Evolutionary conservation across 257 asterid species (phyloP), one percentile per base, ranked within the genome.

Genomic region (Nicotiana knightiana): DNA sequence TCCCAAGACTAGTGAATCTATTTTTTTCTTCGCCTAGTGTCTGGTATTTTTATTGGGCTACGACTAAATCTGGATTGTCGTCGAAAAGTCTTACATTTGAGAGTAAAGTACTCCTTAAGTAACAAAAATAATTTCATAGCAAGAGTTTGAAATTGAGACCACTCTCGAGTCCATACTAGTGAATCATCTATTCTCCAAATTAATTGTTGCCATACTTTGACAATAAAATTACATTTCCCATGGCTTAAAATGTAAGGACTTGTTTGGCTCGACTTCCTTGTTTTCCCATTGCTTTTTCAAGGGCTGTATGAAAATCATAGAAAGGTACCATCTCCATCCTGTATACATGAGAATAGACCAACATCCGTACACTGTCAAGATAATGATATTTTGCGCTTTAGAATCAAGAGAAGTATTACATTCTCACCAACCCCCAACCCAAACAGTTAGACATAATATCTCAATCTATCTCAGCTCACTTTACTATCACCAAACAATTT

Each of bases 221-320:
- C 32, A 43, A 9, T 6, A 3, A 13, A 48, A 48, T 26, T 73
- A 26, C 26, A 48, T 73, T 48, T 11, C 24, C 79, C 62, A 3
- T 73, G 43, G 51, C 43, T 80, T 58, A 93, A 88, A 95, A 95
- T 80, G 79, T 91, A 80, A 95, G 86, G 62, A 95, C 91, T 86
- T 93, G 99, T 80, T 95, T 95, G 57, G 91, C 93, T 83, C 91
- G 98, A 76, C 94, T 92, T 82, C 99, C 98, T 17, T 85, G 92
- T 86, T 91, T 93, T 30, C 99, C 97, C 54, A 90, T 92, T 84
- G 99, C 89, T 86, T 90, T 95, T 78, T 91, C 94, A 81, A 95
- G 85, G 17, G 97, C 97, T 76, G 64, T 63, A 2, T 83, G 81
- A 83, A 93, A 93, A 59, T 92, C 83, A 81, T 85, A 88, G 35